phyloP scores from a whole-genome alignment of 2,329 filamentous ascomycete species.

The Dothideomycetidae sp. region DNA sequence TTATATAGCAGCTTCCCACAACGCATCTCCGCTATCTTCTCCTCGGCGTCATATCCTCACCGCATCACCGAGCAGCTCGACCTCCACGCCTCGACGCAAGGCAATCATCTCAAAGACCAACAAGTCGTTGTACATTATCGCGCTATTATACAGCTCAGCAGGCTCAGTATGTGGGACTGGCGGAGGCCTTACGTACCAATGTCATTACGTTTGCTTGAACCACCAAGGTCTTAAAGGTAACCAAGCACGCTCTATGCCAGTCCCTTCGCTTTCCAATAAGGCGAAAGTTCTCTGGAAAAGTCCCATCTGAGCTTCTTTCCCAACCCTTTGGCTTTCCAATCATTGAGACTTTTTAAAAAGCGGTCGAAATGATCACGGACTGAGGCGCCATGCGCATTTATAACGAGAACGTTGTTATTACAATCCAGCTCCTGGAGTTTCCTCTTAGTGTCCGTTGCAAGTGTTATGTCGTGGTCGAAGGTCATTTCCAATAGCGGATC shows the following conservation, averaged over 20 bases:
- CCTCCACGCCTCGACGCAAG: no score
- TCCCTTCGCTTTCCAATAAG: background rate
- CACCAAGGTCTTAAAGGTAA: no score
- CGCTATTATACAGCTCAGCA: background rate
- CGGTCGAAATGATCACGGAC: conserved; percentile 32
- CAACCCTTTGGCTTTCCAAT: conserved; percentile 33
- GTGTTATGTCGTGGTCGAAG: background rate
- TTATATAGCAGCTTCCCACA: no score
- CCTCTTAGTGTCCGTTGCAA: conserved; percentile 22
- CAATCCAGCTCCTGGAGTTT: conserved; percentile 35
- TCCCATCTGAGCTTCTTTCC: conserved; percentile 31
- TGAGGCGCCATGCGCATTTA: conserved; percentile 35
- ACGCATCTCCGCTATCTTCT: no score
- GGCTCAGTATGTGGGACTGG: background rate
- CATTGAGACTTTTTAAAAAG: conserved; percentile 35
- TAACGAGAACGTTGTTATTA: conserved; percentile 29
- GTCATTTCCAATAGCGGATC: conserved; percentile 3
- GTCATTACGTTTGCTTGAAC: background rate
- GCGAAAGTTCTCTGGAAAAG: conserved; percentile 38
- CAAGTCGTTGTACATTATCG: background rate
- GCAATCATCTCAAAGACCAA: background rate
- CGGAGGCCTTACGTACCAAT: no score
- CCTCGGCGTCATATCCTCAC: no score
- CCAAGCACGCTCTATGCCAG: no score
- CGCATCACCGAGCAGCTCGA: no score